Evolutionary conservation across 768 basidiomycete species (phyloP).

Genomic region (Multifurca ochricompacta): DNA sequence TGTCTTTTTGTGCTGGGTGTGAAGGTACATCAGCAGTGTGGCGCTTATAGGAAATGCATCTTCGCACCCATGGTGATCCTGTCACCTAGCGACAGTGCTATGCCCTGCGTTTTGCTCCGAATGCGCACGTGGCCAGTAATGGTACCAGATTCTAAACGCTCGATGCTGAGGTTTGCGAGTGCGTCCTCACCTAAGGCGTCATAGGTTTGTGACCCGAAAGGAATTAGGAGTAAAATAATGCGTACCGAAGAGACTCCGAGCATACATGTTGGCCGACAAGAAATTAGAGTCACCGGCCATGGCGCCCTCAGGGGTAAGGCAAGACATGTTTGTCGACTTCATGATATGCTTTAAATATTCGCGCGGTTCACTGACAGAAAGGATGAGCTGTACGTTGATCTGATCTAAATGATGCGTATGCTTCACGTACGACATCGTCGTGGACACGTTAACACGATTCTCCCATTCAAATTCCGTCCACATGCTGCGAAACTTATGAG

Average conservation of each 20-base stretch:
- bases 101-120: constrained; percentile 95
- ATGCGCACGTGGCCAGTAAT: constrained; percentile 94
- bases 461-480: constrained; percentile 99
- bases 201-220: neutral
- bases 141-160: constrained; percentile 70
- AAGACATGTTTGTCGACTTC: constrained; percentile 96
- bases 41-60: neutral
- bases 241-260: constrained; percentile 86
- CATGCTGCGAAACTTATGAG: constrained; percentile 82
- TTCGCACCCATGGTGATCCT: constrained; percentile 59
- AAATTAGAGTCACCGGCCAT: constrained; percentile 96
- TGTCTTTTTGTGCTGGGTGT: constrained; percentile 18
- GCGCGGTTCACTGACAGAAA: constrained; percentile 57
- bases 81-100: constrained; percentile 91
- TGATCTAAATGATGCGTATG: neutral
- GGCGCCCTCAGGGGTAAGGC: constrained; percentile 81
- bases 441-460: constrained; percentile 93
- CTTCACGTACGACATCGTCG: constrained; percentile 62
- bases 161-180: constrained; percentile 88
- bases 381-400: neutral
- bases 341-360: constrained; percentile 92
- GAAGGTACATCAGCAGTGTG: neutral
- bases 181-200: constrained; percentile 79
- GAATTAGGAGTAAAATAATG: constrained; percentile 16
- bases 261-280: constrained; percentile 95